Conservation (phyloP, 768 basidiomycete species). For the Mycena maculata region DNA sequence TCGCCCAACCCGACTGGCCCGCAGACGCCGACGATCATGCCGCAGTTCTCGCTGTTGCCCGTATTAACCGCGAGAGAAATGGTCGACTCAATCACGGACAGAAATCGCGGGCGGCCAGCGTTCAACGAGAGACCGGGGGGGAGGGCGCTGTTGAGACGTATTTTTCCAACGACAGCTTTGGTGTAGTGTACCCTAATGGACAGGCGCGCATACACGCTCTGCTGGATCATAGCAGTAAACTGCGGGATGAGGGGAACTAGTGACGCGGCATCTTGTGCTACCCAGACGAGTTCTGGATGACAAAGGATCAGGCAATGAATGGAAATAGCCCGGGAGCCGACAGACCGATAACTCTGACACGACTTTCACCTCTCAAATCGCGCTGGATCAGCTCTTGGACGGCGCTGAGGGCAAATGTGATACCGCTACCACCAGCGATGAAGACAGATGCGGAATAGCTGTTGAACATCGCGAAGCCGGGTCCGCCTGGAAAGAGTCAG, state of each 20-base stretch:
- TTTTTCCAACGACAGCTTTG: slow-evolving; percentile 46
- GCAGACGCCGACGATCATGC: slow-evolving; percentile 56
- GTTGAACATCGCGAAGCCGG: slow-evolving; percentile 56
- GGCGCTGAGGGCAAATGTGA: slow-evolving; percentile 62
- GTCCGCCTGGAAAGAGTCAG: slow-evolving; percentile 41
- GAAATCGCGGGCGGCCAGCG: slow-evolving; percentile 55
- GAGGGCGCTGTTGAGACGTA: slow-evolving; percentile 47
- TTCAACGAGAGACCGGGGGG: slow-evolving; percentile 50
- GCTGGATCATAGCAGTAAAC: slow-evolving; percentile 48
- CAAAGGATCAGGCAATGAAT: too few relatives aligned
- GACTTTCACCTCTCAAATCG: slow-evolving; percentile 47
- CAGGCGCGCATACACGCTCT: slow-evolving; percentile 44
- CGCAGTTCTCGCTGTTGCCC: slow-evolving; percentile 40
- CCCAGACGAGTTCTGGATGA: slow-evolving; percentile 62
- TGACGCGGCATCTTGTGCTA: slow-evolving; percentile 52
- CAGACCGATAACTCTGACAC: slow-evolving; percentile 51
- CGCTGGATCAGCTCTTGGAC: slow-evolving; percentile 61
- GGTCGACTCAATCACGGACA: slow-evolving; percentile 49
- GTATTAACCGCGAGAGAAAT: slow-evolving; percentile 47
- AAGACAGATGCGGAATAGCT: slow-evolving; percentile 66
- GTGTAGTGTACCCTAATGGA: slow-evolving; percentile 57
- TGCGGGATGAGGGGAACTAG: slow-evolving; percentile 50
- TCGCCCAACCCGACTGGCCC: slow-evolving; percentile 55
- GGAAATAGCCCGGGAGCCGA: too few relatives aligned
- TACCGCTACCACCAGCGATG: slow-evolving; percentile 68